Conservation (phyloP, 768 basidiomycete genomes). For the Clitopilus passeckerianus region DNA sequence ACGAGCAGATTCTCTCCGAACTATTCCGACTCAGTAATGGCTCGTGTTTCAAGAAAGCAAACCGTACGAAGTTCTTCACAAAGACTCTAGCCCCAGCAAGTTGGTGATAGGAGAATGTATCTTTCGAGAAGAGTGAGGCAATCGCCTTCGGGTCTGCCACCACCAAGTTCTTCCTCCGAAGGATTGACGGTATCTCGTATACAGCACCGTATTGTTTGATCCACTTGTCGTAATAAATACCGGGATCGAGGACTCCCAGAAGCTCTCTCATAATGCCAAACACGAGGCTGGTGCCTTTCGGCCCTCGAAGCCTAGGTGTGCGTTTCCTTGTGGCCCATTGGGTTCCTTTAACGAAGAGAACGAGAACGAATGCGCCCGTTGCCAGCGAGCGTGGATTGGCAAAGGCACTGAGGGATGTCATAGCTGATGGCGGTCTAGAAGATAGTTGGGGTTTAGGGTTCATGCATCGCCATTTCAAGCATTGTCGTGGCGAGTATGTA, state of each 20-base stretch:
- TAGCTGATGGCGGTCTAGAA: neutral
- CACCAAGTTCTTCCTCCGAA: neutral
- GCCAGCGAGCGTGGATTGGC: neutral
- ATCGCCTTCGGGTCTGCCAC: neutral
- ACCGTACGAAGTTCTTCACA: conserved; percentile 3
- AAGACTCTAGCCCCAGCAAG: neutral
- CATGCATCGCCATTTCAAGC: too few relatives aligned
- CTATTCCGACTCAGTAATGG: neutral
- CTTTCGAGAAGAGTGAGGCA: neutral
- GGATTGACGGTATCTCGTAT: neutral
- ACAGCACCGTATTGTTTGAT: neutral
- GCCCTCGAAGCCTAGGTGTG: conserved; percentile 36
- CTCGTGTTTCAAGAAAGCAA: neutral
- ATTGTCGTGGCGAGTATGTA: too few relatives aligned
- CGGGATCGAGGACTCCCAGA: conserved; percentile 20
- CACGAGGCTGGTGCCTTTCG: conserved; percentile 32
- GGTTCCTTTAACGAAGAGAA: neutral
- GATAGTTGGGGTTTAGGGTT: too few relatives aligned
- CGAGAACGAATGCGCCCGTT: neutral
- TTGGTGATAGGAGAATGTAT: neutral
- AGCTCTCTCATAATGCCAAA: conserved; percentile 32
- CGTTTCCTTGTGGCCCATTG: neutral
- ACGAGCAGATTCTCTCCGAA: neutral
- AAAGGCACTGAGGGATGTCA: neutral
- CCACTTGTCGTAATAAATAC: conserved; percentile 12